Evolutionary conservation across 257 asterid genomes (phyloP), one percentile per base, ranked within the genome.

Genomic region (Capsicum chinense): DNA sequence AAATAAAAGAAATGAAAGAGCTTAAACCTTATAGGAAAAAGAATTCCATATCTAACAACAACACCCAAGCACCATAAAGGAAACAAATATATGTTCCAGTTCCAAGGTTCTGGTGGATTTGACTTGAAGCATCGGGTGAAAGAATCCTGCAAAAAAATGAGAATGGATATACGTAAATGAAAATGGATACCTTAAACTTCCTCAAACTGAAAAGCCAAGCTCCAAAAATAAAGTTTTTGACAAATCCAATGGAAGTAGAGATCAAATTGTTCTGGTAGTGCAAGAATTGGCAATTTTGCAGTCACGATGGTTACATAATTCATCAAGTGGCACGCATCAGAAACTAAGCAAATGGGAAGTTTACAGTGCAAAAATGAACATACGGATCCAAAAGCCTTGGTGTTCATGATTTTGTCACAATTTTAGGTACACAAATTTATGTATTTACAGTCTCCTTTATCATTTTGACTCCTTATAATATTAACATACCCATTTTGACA

Each of bases 11-110:
- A 54, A 79, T 3, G 19, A 60, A 83, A 74, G 79, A 70, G 57
- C 14, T 83, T 79, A 83, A 33, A 96, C 98, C 99, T 92, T 79
- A 85, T 63, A 76, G 99, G 99, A 87, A 97, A 97, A 87, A 97
- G 96, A 81, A 95, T 6, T 39, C 93, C 92, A 88, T 97, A 97
- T 93, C 99, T 89, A 87, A 95, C 93, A 57, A 93, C 87, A 60
- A 93, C 98, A 80, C 99, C 99, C 88, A 94, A 83, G 86, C 99
- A 97, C 99, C 99, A 95, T 86, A 97, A 85, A 56, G 99, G 99
- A 87, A 97, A 97, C 90, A 97, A 90, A 90, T 97, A 89, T 47
- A 90, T 69, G 67, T 95, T 97, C 99, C 99, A 97, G 89, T 94
- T 95, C 99, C 99, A 95, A 17, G 99, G 99, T 74, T 95, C 98